Conservation (phyloP, 164 flowering plant species). For the Macadamia tetraphylla region DNA sequence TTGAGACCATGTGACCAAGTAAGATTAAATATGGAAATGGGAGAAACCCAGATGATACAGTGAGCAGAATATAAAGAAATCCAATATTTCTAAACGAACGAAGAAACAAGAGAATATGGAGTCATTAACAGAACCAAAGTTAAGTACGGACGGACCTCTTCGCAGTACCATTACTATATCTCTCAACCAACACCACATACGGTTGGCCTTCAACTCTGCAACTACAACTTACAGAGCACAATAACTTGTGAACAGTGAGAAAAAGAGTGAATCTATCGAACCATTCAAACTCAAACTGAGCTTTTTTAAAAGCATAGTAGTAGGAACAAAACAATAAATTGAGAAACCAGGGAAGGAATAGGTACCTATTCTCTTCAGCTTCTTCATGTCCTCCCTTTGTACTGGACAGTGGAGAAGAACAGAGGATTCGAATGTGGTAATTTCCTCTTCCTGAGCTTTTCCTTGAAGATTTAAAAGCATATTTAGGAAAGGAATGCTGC, state of each 20-base stretch:
- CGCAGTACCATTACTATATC: slow-evolving; percentile 64
- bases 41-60: not conserved
- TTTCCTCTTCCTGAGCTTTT: not conserved
- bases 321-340: not conserved
- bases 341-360: not conserved
- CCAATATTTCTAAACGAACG: not conserved
- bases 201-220: slow-evolving; percentile 19
- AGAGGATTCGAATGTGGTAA: slow-evolving; percentile 10
- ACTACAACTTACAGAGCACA: not conserved
- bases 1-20: not conserved
- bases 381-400: slow-evolving; percentile 10
- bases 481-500: slow-evolving; percentile 18
- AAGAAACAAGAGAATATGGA: not conserved
- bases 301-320: not conserved
- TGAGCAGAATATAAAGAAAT: no score
- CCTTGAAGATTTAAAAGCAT: slow-evolving; percentile 10
- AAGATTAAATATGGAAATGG: not conserved
- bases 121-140: not conserved
- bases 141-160: slow-evolving; percentile 42
- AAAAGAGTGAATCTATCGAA: not conserved
- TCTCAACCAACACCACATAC: slow-evolving; percentile 51
- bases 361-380: slow-evolving; percentile 16
- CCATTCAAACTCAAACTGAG: not conserved
- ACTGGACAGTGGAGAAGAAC: slow-evolving; percentile 15
- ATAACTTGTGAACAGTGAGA: not conserved